phyloP scores from a whole-genome alignment of 352 stramenopile species.

The Paralagenidium karlingii region DNA sequence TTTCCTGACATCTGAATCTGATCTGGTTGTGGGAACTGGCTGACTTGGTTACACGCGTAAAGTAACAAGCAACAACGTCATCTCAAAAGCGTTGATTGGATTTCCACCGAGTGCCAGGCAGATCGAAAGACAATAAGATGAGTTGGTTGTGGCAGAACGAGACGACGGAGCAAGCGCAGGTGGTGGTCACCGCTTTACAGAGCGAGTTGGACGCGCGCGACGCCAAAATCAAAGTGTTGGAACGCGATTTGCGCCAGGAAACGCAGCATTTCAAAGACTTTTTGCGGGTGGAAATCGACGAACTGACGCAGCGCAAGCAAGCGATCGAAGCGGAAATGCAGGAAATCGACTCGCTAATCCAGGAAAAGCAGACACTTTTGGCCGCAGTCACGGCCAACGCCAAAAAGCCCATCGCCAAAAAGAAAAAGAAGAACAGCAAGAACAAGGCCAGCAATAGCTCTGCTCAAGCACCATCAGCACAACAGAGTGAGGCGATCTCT shows the following conservation, averaged over 20 bases:
- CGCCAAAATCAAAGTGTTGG: slow-evolving; percentile 64
- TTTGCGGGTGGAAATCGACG: slow-evolving; percentile 44
- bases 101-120: too few species aligned
- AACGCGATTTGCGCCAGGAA: slow-evolving; percentile 57
- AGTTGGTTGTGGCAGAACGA: slow-evolving; percentile 80
- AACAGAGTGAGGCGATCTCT: neutral
- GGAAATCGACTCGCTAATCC: slow-evolving; percentile 37
- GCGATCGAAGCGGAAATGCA: slow-evolving; percentile 26
- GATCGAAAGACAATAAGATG: slow-evolving; percentile 37
- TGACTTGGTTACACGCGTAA: too few species aligned
- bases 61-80: too few species aligned
- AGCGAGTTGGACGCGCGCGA: slow-evolving; percentile 72
- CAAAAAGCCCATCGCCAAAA: slow-evolving; percentile 10
- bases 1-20: too few species aligned
- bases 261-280: slow-evolving; percentile 55
- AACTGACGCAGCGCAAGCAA: slow-evolving; percentile 39
- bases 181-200: slow-evolving; percentile 72
- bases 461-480: neutral
- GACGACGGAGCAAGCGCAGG: slow-evolving; percentile 75
- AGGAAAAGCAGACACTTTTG: slow-evolving; percentile 48
- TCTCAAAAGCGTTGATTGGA: too few species aligned
- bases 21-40: too few species aligned
- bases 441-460: neutral
- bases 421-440: neutral
- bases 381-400: slow-evolving; percentile 23